Conservation (phyloP, 768 basidiomycete genomes). For the Boletales sp. region DNA sequence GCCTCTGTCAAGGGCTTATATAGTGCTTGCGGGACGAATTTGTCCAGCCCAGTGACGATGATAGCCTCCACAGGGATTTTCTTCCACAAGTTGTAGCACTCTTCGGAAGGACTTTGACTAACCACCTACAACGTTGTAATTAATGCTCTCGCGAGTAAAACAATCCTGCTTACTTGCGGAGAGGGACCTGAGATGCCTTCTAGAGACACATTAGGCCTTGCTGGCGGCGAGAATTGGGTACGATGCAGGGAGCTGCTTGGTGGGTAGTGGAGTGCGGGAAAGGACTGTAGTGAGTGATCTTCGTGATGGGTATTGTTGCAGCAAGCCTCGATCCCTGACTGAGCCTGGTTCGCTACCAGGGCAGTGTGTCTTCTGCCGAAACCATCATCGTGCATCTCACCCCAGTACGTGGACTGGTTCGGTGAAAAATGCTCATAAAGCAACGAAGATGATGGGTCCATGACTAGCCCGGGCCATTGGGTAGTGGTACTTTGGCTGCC, state of each 20-base stretch:
- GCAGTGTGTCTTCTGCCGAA: neutral
- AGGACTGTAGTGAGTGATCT: too few species aligned
- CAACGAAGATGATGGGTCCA: neutral
- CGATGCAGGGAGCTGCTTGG: too few species aligned
- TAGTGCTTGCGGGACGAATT: conserved; percentile 61
- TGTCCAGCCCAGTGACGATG: conserved; percentile 32
- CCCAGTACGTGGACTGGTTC: neutral
- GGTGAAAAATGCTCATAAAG: too few species aligned
- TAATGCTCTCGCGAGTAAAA: neutral
- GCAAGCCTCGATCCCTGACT: too few species aligned
- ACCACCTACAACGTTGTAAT: conserved; percentile 1
- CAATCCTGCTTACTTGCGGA: conserved; percentile 2
- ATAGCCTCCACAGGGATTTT: conserved; percentile 3
- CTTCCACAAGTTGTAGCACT: conserved; percentile 18
- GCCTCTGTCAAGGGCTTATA: conserved; percentile 70
- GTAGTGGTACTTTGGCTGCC: neutral
- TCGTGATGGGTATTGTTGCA: too few species aligned
- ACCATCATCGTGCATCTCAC: neutral
- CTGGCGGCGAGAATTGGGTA: neutral
- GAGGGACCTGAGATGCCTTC: neutral
- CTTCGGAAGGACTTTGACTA: conserved; percentile 4
- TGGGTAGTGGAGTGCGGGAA: too few species aligned
- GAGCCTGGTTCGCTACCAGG: neutral
- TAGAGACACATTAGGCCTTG: neutral
- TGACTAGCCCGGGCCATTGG: neutral